Percentiles rank a stretch among this genome's conserved stretches.
phyloP scores from a whole-genome alignment of 768 basidiomycete species.

The Tylopilus balloui region DNA sequence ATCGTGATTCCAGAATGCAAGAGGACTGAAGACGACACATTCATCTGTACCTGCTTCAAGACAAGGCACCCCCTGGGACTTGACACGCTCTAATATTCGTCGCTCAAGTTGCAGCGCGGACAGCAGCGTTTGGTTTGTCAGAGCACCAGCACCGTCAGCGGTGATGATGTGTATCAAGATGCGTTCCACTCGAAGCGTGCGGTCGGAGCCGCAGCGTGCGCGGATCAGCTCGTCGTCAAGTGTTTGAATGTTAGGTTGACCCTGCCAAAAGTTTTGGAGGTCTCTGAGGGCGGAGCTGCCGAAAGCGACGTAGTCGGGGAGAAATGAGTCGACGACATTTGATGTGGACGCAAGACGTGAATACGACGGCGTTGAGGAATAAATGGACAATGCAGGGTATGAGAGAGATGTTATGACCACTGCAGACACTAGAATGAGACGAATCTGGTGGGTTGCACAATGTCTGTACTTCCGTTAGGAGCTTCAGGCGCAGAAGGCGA shows the following conservation, averaged over 20 bases:
- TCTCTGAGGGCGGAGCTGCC: constrained; percentile 56
- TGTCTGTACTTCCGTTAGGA: constrained; percentile 46
- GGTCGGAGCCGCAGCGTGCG: constrained; percentile 64
- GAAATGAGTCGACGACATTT: constrained; percentile 59
- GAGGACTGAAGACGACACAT: constrained; percentile 71
- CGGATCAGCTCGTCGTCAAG: constrained; percentile 68
- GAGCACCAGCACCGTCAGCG: constrained; percentile 42
- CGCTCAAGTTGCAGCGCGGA: constrained; percentile 63
- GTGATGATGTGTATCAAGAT: constrained; percentile 58
- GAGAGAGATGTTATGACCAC: constrained; percentile 87
- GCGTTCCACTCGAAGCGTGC: constrained; percentile 72
- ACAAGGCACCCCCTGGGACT: constrained; percentile 45
- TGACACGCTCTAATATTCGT: constrained; percentile 44
- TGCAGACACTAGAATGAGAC: constrained; percentile 81
- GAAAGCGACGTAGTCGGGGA: constrained; percentile 48
- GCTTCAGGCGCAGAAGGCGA: background rate
- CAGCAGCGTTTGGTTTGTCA: constrained; percentile 58
- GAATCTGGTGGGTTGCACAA: constrained; percentile 86
- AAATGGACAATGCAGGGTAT: constrained; percentile 85
- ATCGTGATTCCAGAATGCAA: constrained; percentile 72
- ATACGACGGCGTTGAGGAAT: constrained; percentile 68
- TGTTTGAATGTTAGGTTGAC: constrained; percentile 55
- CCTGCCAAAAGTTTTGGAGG: constrained; percentile 69
- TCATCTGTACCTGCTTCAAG: constrained; percentile 46
- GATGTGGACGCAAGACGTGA: constrained; percentile 50